Conservation (phyloP, 2,329 filamentous ascomycete species). For the Botrytis galanthina region DNA sequence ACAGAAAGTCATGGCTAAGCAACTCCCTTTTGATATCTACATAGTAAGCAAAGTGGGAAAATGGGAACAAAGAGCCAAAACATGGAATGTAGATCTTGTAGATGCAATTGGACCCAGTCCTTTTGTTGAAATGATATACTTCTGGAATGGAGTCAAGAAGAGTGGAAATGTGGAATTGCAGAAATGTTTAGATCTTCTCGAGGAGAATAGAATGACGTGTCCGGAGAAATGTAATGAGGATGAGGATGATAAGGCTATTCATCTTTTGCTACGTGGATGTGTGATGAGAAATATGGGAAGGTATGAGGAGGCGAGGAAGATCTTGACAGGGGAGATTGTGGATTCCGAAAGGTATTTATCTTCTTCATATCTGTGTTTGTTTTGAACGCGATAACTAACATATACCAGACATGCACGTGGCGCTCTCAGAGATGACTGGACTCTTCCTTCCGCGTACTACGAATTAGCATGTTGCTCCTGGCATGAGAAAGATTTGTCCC, state of each 20-base stretch:
- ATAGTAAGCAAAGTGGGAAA: constrained; percentile 80
- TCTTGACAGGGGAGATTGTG: constrained; percentile 63
- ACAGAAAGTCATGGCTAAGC: constrained; percentile 85
- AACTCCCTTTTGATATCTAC: constrained; percentile 87
- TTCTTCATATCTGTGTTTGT: not conserved
- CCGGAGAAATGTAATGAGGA: constrained; percentile 51
- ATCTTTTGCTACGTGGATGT: constrained; percentile 64
- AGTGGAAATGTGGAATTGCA: constrained; percentile 68
- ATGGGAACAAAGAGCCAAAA: constrained; percentile 76
- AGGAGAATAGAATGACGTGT: constrained; percentile 58
- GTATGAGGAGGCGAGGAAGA: constrained; percentile 61
- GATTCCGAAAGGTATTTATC: constrained; percentile 59
- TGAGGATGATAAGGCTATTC: constrained; percentile 61
- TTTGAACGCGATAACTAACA: constrained; percentile 22
- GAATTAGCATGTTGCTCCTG: constrained; percentile 83
- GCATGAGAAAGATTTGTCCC: constrained; percentile 54
- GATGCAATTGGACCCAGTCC: constrained; percentile 82
- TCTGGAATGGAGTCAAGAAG: constrained; percentile 87
- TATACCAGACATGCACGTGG: constrained; percentile 51
- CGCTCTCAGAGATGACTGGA: constrained; percentile 64
- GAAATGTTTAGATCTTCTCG: constrained; percentile 59
- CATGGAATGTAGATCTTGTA: constrained; percentile 63
- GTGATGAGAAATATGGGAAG: constrained; percentile 62
- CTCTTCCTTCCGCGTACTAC: constrained; percentile 73
- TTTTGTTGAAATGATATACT: constrained; percentile 84